A percentile compares a stretch with the other conserved stretches of the same genome.
Evolutionary conservation across 805 yeast species (phyloP).

Genomic region (Lipomyces spencermartinsiae): DNA sequence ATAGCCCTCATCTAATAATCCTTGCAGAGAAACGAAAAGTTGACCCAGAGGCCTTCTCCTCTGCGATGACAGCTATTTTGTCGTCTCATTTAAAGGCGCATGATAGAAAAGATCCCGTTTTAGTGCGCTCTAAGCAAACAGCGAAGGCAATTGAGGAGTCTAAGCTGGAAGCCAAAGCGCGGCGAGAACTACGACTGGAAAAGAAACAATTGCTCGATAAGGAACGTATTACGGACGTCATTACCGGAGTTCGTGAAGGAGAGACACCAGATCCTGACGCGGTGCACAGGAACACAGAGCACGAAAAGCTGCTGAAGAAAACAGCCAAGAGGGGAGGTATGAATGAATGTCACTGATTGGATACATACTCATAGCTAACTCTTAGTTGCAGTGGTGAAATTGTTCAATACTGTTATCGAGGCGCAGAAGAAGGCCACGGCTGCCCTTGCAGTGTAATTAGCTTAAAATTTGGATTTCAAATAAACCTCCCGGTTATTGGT

Average conservation of each 20-base stretch:
- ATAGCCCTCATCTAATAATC: background rate
- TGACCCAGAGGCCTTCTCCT: conserved; percentile 78
- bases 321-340: conserved; percentile 81
- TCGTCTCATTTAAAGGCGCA: conserved; percentile 88
- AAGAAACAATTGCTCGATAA: conserved; percentile 70
- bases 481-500: background rate
- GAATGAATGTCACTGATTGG: background rate
- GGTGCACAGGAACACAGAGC: conserved; percentile 63
- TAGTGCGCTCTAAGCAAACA: conserved; percentile 69
- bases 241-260: conserved; percentile 44
- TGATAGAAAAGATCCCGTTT: conserved; percentile 85
- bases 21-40: conserved; percentile 56
- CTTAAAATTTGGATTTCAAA: background rate
- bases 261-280: conserved; percentile 60
- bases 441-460: conserved; percentile 18
- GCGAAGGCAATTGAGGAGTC: conserved; percentile 78
- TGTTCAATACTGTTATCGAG: conserved; percentile 81
- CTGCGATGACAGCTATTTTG: conserved; percentile 81
- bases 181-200: conserved; percentile 69
- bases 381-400: conserved; percentile 58
- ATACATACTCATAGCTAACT: conserved; percentile 4
- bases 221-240: conserved; percentile 68
- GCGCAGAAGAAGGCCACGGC: conserved; percentile 57
- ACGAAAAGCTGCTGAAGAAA: conserved; percentile 73
- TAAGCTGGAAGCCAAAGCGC: conserved; percentile 84